Conservation (phyloP, 1,284 basidiomycete species). For the Porodaedalea pini region DNA sequence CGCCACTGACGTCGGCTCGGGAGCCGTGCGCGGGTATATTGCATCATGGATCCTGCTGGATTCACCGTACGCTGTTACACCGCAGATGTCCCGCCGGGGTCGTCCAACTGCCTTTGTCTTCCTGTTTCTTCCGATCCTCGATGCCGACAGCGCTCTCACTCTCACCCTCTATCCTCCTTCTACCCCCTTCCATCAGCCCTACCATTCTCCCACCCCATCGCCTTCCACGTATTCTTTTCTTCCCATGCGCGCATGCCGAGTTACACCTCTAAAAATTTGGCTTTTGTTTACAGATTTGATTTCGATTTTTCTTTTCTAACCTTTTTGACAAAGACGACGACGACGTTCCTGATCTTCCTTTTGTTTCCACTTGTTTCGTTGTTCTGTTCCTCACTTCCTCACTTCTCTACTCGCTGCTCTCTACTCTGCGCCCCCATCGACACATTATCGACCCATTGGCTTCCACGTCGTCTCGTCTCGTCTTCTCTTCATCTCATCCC, state of each 20-base stretch:
- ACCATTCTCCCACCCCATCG: too few species aligned
- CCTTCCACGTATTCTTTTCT: too few species aligned
- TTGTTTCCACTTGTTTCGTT: neutral
- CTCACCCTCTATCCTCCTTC: neutral
- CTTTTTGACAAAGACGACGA: neutral
- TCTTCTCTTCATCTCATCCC: neutral
- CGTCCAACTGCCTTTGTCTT: neutral
- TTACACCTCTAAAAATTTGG: neutral
- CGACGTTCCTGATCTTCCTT: constrained; percentile 8
- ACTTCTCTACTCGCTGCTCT: neutral
- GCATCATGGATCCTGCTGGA: too few species aligned
- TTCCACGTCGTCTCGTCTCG: neutral
- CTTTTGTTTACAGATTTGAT: neutral
- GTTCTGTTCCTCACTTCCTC: neutral
- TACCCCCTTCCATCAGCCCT: too few species aligned
- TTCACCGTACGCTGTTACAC: neutral
- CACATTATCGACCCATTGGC: neutral
- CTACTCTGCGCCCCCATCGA: neutral
- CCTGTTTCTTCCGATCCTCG: neutral
- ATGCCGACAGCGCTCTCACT: neutral
- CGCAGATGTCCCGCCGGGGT: neutral
- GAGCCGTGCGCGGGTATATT: too few species aligned
- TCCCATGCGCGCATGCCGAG: neutral
- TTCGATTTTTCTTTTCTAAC: neutral
- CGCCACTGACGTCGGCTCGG: too few species aligned